These are phyloP conservation scores for Tuber brumale DNA, from an alignment of 495 filamentous ascomycete genomes.

Conservation along the genomic window DNA sequence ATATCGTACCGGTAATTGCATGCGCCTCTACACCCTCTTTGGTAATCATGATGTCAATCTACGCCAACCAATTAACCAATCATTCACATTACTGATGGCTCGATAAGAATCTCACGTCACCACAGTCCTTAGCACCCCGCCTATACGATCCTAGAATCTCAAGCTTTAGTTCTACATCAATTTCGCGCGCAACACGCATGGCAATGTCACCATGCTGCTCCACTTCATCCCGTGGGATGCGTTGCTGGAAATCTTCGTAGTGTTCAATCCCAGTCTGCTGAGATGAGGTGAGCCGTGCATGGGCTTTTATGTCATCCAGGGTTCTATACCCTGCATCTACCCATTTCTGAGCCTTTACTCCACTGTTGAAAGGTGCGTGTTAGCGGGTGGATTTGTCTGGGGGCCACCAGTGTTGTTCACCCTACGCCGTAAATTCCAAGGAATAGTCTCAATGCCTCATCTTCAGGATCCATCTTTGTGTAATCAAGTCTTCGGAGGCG, in stretches of 20 bases:
- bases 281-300: slow-evolving; percentile 61
- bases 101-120: slow-evolving; percentile 20
- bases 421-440: slow-evolving; percentile 77
- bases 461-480: slow-evolving; percentile 57
- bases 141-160: slow-evolving; percentile 68
- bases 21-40: slow-evolving; percentile 44
- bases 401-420: slow-evolving; percentile 10
- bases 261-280: slow-evolving; percentile 75
- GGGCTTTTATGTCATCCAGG: slow-evolving; percentile 61
- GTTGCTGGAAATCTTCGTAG: slow-evolving; percentile 72
- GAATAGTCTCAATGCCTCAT: slow-evolving; percentile 60
- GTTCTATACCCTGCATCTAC: slow-evolving; percentile 67
- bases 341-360: slow-evolving; percentile 66
- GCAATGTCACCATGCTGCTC: slow-evolving; percentile 63
- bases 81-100: background rate
- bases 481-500: slow-evolving; percentile 65
- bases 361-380: slow-evolving; percentile 6
- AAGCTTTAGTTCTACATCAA: slow-evolving; percentile 54
- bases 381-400: background rate
- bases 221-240: slow-evolving; percentile 78
- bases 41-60: slow-evolving; percentile 84
- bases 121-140: slow-evolving; percentile 47
- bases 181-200: slow-evolving; percentile 51
- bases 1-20: slow-evolving; percentile 16
- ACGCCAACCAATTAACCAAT: slow-evolving; percentile 37